Base-by-base conservation (phyloP, 805 yeast genomes). In the Sungouiozyma ichnusensis region DNA sequence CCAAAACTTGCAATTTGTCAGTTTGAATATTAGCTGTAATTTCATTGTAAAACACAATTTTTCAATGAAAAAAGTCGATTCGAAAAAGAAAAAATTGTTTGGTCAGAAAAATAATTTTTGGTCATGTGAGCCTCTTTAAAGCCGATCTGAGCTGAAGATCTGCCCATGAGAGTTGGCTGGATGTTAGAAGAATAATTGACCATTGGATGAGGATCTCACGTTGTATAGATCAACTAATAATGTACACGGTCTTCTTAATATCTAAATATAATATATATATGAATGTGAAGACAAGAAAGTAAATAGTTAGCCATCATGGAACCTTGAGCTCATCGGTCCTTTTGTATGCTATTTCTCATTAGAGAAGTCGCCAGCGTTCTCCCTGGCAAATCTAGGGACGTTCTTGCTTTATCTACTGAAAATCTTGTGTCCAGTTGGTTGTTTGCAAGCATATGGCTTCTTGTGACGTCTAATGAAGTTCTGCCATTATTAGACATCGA, bases 351-450 rank as follows among this genome's bases (percentile, higher is more conserved):
- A 11, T 24, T 24, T 11, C 29, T 6, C 29, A 24, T 19, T 8
- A 41, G 15, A 9, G 37, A 40, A 19, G 39, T 40, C 1, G 71
- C 71, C 39, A 57, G 61, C 0, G 69, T 66, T 18, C 65, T 51
- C 13, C 71, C 70, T 4, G 71, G 71, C 24, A 67, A 47, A 14
- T 67, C 71, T 20, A 66, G 48, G 4, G 71, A 67, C 2, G 63
- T 48, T 50, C 70, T 59, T 1, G 69, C 69, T 36, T 64, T 60
- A 36, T 67, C 70, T 32, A 65, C 54, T 5, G 68, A 64, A 17
- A 56, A 57, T 45, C 70, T 55, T 27, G 58, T 60, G 44, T 63
- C 66, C 17, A 66, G 48, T 46, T 66, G 65, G 34, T 62, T 56
- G 5, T 60, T 59, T 33, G 62, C 55, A 39, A 60, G 39, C 70